A percentile compares a stretch with the other conserved stretches of the same genome.
These are phyloP conservation scores for Hypoxylon crocopeplum DNA, from an alignment of 495 filamentous ascomycete species.

Conservation along the genomic window DNA sequence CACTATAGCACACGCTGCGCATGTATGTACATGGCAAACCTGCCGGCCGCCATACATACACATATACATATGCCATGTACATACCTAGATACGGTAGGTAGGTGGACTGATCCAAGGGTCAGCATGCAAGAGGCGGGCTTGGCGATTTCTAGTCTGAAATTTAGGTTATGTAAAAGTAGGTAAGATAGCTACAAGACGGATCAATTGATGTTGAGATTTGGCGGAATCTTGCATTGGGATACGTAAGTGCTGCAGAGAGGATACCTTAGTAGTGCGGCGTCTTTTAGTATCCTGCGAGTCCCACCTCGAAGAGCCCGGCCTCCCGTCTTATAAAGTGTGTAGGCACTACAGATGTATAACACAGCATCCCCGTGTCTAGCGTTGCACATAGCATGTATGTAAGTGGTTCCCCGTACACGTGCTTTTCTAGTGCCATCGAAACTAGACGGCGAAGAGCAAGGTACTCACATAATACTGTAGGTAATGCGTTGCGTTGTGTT, in stretches of 20 bases:
- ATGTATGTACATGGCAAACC: background rate
- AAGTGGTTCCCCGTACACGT: too few species aligned
- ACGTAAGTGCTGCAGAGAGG: slow-evolving; percentile 39
- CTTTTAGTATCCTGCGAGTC: slow-evolving; percentile 33
- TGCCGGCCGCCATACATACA: too few species aligned
- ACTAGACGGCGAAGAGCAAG: too few species aligned
- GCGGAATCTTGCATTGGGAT: slow-evolving; percentile 45
- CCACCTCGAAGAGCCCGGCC: slow-evolving; percentile 33
- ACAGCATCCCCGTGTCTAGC: too few species aligned
- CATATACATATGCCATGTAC: slow-evolving; percentile 7
- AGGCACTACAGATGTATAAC: background rate
- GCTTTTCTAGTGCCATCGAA: too few species aligned
- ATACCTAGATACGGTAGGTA: slow-evolving; percentile 27
- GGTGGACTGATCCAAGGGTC: slow-evolving; percentile 9
- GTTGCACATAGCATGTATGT: too few species aligned
- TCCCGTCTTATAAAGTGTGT: slow-evolving; percentile 31
- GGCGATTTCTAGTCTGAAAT: slow-evolving; percentile 34
- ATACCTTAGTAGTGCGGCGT: slow-evolving; percentile 32
- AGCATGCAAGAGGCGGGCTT: slow-evolving; percentile 41
- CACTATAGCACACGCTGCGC: background rate
- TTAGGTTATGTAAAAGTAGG: slow-evolving; percentile 37
- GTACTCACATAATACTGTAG: too few species aligned
- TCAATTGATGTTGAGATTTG: slow-evolving; percentile 35
- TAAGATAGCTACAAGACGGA: too few species aligned
- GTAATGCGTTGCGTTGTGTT: too few species aligned